Conservation (phyloP, 108 stramenopile genomes). For the Discostella stelligeroides region DNA sequence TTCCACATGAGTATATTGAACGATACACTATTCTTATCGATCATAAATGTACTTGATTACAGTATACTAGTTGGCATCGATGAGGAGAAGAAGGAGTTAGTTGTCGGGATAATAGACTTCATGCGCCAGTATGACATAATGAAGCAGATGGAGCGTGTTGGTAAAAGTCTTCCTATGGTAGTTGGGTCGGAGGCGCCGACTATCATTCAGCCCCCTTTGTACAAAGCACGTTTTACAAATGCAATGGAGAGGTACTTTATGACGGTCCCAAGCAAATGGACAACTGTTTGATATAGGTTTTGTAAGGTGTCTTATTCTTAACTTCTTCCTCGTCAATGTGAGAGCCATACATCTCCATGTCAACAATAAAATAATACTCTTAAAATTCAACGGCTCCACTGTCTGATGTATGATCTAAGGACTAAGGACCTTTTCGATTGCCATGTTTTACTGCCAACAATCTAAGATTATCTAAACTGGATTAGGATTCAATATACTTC, state of each 20-base stretch:
- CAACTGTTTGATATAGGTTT: conserved; percentile 56
- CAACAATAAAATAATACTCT: too few relatives aligned
- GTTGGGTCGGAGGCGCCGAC: conserved; percentile 97
- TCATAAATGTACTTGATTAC: conserved; percentile 97
- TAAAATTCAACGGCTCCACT: too few relatives aligned
- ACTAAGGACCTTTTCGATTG: too few relatives aligned
- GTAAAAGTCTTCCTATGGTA: conserved; percentile 95
- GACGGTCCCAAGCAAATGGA: conserved; percentile 98
- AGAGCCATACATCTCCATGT: neutral
- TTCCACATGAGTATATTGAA: conserved; percentile 95
- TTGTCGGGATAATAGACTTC: conserved; percentile 98
- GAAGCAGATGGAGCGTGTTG: conserved; percentile 97
- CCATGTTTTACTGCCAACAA: too few relatives aligned
- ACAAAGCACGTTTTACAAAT: conserved; percentile 93
- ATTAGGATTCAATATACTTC: conserved; percentile 74
- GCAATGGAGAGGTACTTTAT: conserved; percentile 98
- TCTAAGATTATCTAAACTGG: too few relatives aligned
- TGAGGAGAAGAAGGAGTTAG: conserved; percentile 90
- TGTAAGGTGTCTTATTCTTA: neutral
- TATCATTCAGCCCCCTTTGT: conserved; percentile 95
- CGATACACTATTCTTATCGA: conserved; percentile 94
- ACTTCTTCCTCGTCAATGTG: neutral
- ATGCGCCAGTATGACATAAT: conserved; percentile 98
- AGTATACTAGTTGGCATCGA: conserved; percentile 96
- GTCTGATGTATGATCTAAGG: too few relatives aligned